Evolutionary conservation across 768 basidiomycete species (phyloP), one percentile per base, ranked within the genome.

Genomic region (Pisolithus marmoratus): DNA sequence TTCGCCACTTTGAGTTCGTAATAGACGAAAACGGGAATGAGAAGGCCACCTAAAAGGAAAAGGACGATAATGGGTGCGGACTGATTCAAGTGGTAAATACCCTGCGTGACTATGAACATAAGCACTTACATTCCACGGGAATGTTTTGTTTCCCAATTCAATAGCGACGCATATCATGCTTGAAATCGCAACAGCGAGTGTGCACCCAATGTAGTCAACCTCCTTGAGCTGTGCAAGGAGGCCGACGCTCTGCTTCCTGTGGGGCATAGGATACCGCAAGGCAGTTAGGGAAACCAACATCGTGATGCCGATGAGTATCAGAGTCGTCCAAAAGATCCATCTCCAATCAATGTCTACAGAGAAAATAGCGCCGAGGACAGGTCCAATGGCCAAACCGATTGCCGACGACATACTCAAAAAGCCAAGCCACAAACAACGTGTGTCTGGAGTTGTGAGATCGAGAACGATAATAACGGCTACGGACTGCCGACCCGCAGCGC

Each of bases 321-420:
- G 45, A 0, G 70, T 70, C 50, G 74, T 74, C 63, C 73, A 76
- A 61, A 76, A 77, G 43, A 72, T 58, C 76, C 76, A 77, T 55
- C 76, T 61, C 76, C 76, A 78, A 7, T 66, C 44, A 8, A 70
- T 56, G 38, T 75, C 66, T 55, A 74, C 71, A 4, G 75, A 70
- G 46, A 78, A 66, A 36, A 73, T 59, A 20, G 77, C 77, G 7
- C 77, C 77, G 5, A 79, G 54, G 12, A 78, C 66, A 2, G 77
- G 77, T 1, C 77, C 77, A 37, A 75, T 60, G 36, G 77, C 71
- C 8, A 71, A 62, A n/a, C 76, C 74, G n/a, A 72, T 49, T 24
- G 74, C 69, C 22, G 75, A 69, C 1, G 70, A 58, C 31, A 66
- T 62, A 37, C 63, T 70, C 55, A 69, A 69, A 56, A 67, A 70